phyloP scores from a whole-genome alignment of 768 basidiomycete genomes.

The Leccinum fibrillosum region DNA sequence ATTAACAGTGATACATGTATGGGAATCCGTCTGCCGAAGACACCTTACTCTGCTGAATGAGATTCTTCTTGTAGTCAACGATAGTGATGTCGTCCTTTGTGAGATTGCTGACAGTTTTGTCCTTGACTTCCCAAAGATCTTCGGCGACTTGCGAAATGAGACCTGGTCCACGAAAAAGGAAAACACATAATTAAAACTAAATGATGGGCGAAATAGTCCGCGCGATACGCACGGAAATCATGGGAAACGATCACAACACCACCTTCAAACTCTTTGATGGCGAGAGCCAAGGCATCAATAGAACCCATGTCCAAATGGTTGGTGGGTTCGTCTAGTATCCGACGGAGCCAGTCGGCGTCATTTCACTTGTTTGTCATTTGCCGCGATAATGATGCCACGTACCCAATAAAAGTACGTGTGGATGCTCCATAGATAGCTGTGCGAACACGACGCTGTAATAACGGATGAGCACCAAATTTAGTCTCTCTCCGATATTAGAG shows the following conservation, averaged over 20 bases:
- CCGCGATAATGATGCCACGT: conserved; percentile 25
- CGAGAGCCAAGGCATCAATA: conserved; percentile 91
- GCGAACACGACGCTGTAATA: conserved; percentile 83
- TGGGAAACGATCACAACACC: conserved; percentile 99
- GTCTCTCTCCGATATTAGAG: conserved; percentile 3
- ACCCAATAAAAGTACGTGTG: conserved; percentile 89
- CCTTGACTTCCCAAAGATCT: conserved; percentile 98
- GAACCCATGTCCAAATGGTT: conserved; percentile 98
- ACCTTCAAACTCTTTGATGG: conserved; percentile 96
- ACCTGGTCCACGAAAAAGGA: conserved; percentile 41
- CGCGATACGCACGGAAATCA: conserved; percentile 82
- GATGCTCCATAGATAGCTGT: conserved; percentile 95
- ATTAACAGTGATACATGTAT: background rate
- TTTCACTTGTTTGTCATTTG: background rate
- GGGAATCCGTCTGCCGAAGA: background rate
- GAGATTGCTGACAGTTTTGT: conserved; percentile 89
- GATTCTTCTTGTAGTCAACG: conserved; percentile 87
- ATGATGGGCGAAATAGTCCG: background rate
- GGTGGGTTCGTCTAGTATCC: conserved; percentile 77
- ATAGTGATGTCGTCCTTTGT: conserved; percentile 90
- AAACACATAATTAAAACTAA: conserved; percentile 8
- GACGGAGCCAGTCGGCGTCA: conserved; percentile 1
- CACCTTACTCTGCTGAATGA: conserved; percentile 72
- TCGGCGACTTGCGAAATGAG: conserved; percentile 97
- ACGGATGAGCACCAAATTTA: conserved; percentile 13